Conservation (phyloP, 192 early-diverging fungal genomes). For the Thoreauomyces humboldtii region DNA sequence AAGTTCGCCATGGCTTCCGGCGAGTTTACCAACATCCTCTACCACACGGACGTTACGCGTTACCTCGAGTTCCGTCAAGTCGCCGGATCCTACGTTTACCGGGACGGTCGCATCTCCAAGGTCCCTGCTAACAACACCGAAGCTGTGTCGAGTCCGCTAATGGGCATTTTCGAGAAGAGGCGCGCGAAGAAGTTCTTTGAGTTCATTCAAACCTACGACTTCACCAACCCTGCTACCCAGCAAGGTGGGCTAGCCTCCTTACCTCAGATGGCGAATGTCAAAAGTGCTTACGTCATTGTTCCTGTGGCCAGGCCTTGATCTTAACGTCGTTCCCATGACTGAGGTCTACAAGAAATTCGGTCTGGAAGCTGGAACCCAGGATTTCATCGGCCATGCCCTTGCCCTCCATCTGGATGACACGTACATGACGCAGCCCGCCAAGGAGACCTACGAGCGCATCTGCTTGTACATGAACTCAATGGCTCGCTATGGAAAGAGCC, state of each 20-base stretch:
- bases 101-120: slow-evolving; percentile 88
- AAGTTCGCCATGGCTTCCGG: slow-evolving; percentile 99
- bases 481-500: slow-evolving; percentile 89
- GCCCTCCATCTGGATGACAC: slow-evolving; percentile 92
- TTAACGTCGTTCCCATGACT: slow-evolving; percentile 72
- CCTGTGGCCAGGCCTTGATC: slow-evolving; percentile 62
- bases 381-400: slow-evolving; percentile 97
- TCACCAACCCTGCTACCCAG: slow-evolving; percentile 79
- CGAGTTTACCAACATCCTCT: slow-evolving; percentile 94
- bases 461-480: slow-evolving; percentile 91
- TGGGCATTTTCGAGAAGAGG: slow-evolving; percentile 94
- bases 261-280: not conserved
- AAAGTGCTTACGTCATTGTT: not conserved
- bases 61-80: slow-evolving; percentile 98
- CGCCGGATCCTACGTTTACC: slow-evolving; percentile 87
- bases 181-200: slow-evolving; percentile 93
- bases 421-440: slow-evolving; percentile 63
- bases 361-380: slow-evolving; percentile 92
- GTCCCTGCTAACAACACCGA: slow-evolving; percentile 90
- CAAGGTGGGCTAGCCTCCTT: slow-evolving; percentile 58
- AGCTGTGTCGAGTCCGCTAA: slow-evolving; percentile 77
- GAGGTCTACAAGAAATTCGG: slow-evolving; percentile 88
- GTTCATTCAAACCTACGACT: slow-evolving; percentile 88
- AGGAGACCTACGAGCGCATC: slow-evolving; percentile 86
- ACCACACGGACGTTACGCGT: slow-evolving; percentile 96